phyloP scores from a whole-genome alignment of 163 green algal species.

The Trebouxia gelatinosa region DNA sequence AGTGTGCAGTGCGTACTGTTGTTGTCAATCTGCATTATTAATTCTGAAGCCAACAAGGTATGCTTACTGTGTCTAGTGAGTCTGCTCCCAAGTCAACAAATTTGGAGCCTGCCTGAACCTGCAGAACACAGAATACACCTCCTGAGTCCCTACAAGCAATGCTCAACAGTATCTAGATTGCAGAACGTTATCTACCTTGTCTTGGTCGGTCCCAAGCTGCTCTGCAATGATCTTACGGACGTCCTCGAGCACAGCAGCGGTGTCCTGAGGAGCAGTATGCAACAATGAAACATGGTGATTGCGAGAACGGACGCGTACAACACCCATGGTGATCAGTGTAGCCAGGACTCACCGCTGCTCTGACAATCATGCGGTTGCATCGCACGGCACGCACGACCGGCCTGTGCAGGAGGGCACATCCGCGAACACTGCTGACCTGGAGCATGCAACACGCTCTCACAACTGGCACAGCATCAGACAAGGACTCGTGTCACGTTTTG shows the following conservation, averaged over 20 bases:
- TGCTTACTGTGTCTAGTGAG: conserved; percentile 92
- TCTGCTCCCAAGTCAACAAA: conserved; percentile 97
- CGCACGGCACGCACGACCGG: neutral
- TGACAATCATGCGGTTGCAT: conserved; percentile 21
- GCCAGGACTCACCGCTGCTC: conserved; percentile 18
- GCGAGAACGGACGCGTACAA: no score
- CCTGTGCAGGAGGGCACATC: neutral
- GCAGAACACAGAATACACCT: neutral
- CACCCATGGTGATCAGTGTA: no score
- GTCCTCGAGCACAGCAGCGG: conserved; percentile 69
- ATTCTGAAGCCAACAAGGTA: no score
- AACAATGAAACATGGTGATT: no score
- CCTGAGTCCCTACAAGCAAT: neutral
- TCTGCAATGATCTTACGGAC: conserved; percentile 90
- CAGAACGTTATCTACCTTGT: conserved; percentile 59
- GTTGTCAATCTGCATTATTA: neutral
- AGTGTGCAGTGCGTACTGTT: neutral
- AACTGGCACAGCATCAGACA: neutral
- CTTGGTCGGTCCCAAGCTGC: conserved; percentile 90
- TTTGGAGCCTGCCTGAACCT: conserved; percentile 86
- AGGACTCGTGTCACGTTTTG: neutral
- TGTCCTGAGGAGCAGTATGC: neutral
- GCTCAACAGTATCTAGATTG: neutral
- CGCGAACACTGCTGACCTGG: neutral
- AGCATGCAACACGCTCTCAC: neutral